Percentiles rank a stretch among this genome's conserved stretches.
Evolutionary conservation across 345 rosid species (phyloP).

Genomic region (Bruguiera sexangula): DNA sequence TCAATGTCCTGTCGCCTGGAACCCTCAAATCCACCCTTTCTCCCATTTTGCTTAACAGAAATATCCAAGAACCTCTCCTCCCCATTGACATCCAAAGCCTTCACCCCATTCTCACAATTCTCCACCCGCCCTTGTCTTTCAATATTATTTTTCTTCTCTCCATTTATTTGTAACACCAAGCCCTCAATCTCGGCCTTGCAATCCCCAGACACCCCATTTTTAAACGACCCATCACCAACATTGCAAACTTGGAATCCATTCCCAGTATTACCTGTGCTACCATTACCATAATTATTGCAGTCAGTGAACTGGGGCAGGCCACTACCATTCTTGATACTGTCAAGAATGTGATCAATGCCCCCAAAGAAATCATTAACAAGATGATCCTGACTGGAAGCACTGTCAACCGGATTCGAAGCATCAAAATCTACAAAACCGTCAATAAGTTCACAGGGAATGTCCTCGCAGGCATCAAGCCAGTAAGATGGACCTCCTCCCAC

Average conservation of each 20-base stretch:
- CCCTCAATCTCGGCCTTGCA: conserved; percentile 16
- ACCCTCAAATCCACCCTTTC: conserved; percentile 16
- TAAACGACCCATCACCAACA: conserved; percentile 19
- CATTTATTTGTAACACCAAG: conserved; percentile 22
- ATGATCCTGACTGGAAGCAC: conserved; percentile 37
- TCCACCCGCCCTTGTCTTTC: conserved; percentile 19
- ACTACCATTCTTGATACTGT: conserved; percentile 71
- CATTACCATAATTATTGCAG: background rate
- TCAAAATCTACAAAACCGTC: conserved; percentile 66
- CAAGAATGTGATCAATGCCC: conserved; percentile 86
- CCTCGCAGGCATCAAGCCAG: conserved; percentile 96
- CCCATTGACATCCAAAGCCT: conserved; percentile 10
- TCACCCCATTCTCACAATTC: conserved; percentile 18
- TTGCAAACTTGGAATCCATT: conserved; percentile 27
- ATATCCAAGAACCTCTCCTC: conserved; percentile 7
- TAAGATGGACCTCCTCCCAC: conserved; percentile 55
- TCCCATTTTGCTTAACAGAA: conserved; percentile 32
- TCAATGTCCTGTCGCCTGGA: conserved; percentile 31
- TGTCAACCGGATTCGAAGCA: conserved; percentile 42
- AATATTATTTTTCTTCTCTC: conserved; percentile 12
- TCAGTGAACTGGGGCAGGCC: conserved; percentile 40
- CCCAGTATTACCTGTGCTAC: conserved; percentile 1
- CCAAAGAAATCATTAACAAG: conserved; percentile 69
- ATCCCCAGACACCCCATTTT: conserved; percentile 17
- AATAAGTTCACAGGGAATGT: conserved; percentile 61